These are phyloP conservation scores for Abrus precatorius DNA, from an alignment of 306 rosid genomes.

Conservation along the genomic window DNA sequence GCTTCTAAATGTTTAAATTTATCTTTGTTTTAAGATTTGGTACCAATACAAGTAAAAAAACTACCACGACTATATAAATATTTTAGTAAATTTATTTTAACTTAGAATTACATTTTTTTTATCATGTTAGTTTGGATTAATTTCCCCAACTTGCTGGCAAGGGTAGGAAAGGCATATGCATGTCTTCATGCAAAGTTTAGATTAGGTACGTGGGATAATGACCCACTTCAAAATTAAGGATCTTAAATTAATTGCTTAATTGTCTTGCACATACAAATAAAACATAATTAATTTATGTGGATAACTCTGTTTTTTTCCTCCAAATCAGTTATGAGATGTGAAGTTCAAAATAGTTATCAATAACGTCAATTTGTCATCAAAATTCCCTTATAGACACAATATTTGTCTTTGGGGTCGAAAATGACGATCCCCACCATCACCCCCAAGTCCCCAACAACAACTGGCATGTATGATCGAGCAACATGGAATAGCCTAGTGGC, in stretches of 20 bases:
- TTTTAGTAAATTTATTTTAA: neutral
- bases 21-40: too few species aligned
- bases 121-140: neutral
- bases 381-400: neutral
- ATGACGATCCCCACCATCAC: neutral
- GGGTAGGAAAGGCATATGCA: slow-evolving; percentile 1
- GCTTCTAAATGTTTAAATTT: too few species aligned
- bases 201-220: neutral
- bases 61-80: too few species aligned
- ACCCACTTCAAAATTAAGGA: neutral
- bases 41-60: too few species aligned
- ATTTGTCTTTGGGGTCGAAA: slow-evolving; percentile 21
- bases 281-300: neutral
- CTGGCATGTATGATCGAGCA: neutral
- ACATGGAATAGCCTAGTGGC: slow-evolving; percentile 16
- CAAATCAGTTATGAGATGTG: neutral
- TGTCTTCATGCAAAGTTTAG: neutral
- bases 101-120: neutral
- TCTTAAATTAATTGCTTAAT: neutral
- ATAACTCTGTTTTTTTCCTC: neutral
- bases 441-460: neutral
- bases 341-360: neutral
- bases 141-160: neutral
- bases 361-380: neutral
- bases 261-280: neutral